Percentiles rank a stretch among this genome's conserved stretches.
These are phyloP conservation scores for Lactarius sanguifluus DNA, from an alignment of 768 basidiomycete species.

Conservation along the genomic window DNA sequence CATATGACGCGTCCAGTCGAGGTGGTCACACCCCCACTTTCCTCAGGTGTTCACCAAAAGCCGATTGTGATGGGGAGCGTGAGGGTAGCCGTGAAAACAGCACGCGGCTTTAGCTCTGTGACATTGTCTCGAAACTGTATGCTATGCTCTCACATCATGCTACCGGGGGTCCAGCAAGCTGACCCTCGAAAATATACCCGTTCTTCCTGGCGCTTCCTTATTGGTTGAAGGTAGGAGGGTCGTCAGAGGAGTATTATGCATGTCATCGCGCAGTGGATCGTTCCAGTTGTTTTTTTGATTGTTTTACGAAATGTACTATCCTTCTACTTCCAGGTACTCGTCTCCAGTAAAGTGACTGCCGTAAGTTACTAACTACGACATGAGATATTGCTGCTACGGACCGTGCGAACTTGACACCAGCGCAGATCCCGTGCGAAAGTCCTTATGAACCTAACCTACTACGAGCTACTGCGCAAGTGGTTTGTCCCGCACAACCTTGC, in stretches of 20 bases:
- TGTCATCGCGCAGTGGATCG: not conserved
- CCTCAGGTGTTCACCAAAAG: not conserved
- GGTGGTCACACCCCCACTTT: not conserved
- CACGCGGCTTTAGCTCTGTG: not conserved
- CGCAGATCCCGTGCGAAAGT: not conserved
- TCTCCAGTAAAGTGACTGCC: not conserved
- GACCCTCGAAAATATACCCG: not conserved
- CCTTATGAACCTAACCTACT: not conserved
- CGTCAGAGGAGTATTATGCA: not conserved
- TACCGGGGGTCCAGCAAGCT: not conserved
- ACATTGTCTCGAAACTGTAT: not conserved
- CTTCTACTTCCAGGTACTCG: not conserved
- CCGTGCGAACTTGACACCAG: not conserved
- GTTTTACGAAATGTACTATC: not conserved
- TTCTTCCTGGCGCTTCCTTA: not conserved
- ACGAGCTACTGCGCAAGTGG: no score
- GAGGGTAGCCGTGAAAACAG: not conserved
- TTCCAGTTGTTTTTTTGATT: not conserved
- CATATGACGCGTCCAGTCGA: slow-evolving; percentile 33
- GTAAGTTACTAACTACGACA: not conserved
- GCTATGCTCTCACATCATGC: not conserved
- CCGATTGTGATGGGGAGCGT: not conserved
- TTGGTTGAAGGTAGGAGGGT: not conserved
- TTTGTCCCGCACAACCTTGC: not conserved
- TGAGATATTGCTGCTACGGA: not conserved